These are phyloP conservation scores for Fusarium falciforme DNA, from an alignment of 2,329 filamentous ascomycete species.

Conservation along the genomic window DNA sequence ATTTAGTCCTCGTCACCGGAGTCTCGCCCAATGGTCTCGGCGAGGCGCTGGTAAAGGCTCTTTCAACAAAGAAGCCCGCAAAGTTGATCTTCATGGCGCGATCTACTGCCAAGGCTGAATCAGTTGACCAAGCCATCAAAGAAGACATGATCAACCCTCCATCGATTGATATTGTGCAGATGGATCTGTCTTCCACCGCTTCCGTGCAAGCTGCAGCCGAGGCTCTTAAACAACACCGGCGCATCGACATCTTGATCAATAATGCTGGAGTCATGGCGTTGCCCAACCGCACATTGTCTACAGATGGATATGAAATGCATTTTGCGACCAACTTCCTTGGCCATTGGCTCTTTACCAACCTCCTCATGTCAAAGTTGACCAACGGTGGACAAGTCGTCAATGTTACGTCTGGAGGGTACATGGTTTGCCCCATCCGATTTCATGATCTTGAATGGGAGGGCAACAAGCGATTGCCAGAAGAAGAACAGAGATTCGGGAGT, in stretches of 20 bases:
- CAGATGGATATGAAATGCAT: background rate
- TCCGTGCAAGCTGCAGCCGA: background rate
- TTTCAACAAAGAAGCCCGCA: background rate
- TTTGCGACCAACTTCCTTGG: background rate
- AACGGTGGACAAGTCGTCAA: background rate
- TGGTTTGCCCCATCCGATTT: background rate
- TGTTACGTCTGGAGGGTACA: background rate
- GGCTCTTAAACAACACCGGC: background rate
- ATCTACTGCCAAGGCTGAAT: background rate
- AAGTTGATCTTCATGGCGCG: background rate
- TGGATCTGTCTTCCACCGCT: background rate
- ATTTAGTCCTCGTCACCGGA: background rate
- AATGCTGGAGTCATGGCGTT: background rate
- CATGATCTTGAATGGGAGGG: background rate
- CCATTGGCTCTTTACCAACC: background rate
- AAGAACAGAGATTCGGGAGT: background rate
- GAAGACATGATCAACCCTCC: background rate
- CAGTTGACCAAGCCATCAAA: background rate
- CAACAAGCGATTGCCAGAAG: background rate
- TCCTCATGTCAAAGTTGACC: background rate
- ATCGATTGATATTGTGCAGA: background rate
- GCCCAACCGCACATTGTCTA: background rate
- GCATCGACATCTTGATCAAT: background rate
- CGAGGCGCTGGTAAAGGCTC: background rate
- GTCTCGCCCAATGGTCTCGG: background rate